phyloP scores from a whole-genome alignment of 2,329 filamentous ascomycete genomes.

The Clarireedia paspali region DNA sequence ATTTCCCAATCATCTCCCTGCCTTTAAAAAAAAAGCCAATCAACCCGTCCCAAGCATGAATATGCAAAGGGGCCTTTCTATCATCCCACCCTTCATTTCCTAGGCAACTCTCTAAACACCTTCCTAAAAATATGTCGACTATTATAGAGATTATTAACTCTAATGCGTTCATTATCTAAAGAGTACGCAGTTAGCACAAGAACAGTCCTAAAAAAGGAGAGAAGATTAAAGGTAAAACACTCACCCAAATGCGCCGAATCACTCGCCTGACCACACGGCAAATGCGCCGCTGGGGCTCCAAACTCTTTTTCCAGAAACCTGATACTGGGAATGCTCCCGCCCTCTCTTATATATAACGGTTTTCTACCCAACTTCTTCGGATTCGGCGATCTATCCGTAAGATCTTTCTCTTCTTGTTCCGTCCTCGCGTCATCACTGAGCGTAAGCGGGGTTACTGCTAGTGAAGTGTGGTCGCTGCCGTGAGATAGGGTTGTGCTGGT shows the following conservation, averaged over 20 bases:
- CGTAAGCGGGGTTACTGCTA: slow-evolving; percentile 13
- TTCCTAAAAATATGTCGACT: slow-evolving; percentile 84
- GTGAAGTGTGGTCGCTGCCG: slow-evolving; percentile 31
- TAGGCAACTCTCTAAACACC: slow-evolving; percentile 53
- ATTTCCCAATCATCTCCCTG: no score
- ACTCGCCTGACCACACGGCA: slow-evolving; percentile 91
- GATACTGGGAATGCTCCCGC: slow-evolving; percentile 90
- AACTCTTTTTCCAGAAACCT: slow-evolving; percentile 94
- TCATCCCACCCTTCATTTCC: slow-evolving; percentile 19
- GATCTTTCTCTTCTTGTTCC: background rate
- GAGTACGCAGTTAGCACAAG: background rate
- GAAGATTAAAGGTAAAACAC: background rate
- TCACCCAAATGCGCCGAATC: slow-evolving; percentile 73
- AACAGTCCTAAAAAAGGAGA: background rate
- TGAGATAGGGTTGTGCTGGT: slow-evolving; percentile 45
- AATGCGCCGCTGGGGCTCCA: slow-evolving; percentile 77
- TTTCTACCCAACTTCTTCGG: slow-evolving; percentile 35
- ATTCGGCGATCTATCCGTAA: background rate
- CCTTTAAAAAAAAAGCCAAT: no score
- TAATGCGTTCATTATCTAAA: slow-evolving; percentile 78
- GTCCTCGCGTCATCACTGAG: background rate
- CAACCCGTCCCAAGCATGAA: no score
- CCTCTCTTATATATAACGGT: slow-evolving; percentile 90
- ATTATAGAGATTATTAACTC: slow-evolving; percentile 81
- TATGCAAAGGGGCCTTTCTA: background rate